Evolutionary conservation across 257 asterid genomes (phyloP).

Genomic region (Anisodus tanguticus): DNA sequence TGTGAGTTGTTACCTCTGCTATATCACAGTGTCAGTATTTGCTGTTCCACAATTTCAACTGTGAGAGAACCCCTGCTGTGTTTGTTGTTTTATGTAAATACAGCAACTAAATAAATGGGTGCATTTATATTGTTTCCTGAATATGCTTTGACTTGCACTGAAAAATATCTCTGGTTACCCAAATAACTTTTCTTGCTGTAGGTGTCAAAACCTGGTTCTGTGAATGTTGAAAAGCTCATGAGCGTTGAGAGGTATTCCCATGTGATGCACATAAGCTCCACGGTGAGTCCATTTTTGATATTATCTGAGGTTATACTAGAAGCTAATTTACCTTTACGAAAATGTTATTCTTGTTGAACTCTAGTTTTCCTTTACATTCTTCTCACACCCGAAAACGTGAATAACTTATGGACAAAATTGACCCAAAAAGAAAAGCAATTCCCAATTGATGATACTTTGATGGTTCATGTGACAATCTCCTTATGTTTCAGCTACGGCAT

Average conservation of each 20-base stretch:
- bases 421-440: not conserved
- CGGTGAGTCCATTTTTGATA: slow-evolving; percentile 55
- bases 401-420: not conserved
- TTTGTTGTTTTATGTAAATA: not conserved
- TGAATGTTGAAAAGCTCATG: slow-evolving; percentile 82
- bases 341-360: slow-evolving; percentile 18
- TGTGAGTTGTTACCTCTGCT: not conserved
- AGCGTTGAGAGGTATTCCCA: slow-evolving; percentile 82
- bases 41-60: not conserved
- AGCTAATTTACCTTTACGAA: not conserved
- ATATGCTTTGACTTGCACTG: slow-evolving; percentile 10
- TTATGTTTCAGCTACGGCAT: not conserved
- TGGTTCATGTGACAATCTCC: not conserved
- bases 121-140: not conserved
- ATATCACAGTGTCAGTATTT: not conserved
- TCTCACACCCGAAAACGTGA: not conserved
- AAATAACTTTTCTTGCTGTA: slow-evolving; percentile 37
- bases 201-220: slow-evolving; percentile 89
- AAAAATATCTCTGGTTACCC: not conserved
- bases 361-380: not conserved
- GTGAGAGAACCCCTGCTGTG: not conserved
- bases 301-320: not conserved
- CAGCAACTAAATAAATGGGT: not conserved
- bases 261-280: slow-evolving; percentile 96
- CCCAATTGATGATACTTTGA: not conserved